A percentile compares a stretch with the other conserved stretches of the same genome.
Conservation (phyloP, 306 rosid genomes). For the Begonia fuchsioides region DNA sequence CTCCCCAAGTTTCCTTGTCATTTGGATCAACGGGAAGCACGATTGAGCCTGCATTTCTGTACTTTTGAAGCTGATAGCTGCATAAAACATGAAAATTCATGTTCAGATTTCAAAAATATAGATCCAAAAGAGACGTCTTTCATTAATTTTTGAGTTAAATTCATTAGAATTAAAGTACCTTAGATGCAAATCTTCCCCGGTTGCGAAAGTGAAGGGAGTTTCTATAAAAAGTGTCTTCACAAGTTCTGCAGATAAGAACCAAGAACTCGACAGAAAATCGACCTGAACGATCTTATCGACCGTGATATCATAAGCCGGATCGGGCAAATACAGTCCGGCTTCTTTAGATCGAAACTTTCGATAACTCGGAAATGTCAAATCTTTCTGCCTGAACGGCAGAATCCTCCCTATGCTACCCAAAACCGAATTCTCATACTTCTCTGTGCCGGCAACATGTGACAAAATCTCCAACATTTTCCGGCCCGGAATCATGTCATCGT, state of each 20-base stretch:
- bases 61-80: slow-evolving; percentile 90
- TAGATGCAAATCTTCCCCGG: slow-evolving; percentile 94
- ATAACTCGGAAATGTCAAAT: slow-evolving; percentile 83
- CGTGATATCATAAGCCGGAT: slow-evolving; percentile 89
- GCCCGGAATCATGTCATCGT: slow-evolving; percentile 95
- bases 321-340: slow-evolving; percentile 90
- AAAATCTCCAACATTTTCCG: slow-evolving; percentile 79
- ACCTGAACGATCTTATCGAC: slow-evolving; percentile 87
- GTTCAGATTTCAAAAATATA: no score
- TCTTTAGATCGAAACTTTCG: slow-evolving; percentile 84
- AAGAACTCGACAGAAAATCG: slow-evolving; percentile 89
- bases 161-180: slow-evolving; percentile 32
- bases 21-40: slow-evolving; percentile 78
- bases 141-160: no score
- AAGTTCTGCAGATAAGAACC: slow-evolving; percentile 80
- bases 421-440: slow-evolving; percentile 66
- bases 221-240: slow-evolving; percentile 70
- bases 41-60: slow-evolving; percentile 79
- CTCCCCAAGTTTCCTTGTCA: slow-evolving; percentile 97
- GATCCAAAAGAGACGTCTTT: no score
- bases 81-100: neutral
- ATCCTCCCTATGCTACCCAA: slow-evolving; percentile 93
- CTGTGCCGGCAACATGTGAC: slow-evolving; percentile 77
- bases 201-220: slow-evolving; percentile 82
- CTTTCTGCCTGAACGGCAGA: slow-evolving; percentile 86